Base-by-base conservation (phyloP, 805 yeast genomes). In the Yarrowia sp. region DNA sequence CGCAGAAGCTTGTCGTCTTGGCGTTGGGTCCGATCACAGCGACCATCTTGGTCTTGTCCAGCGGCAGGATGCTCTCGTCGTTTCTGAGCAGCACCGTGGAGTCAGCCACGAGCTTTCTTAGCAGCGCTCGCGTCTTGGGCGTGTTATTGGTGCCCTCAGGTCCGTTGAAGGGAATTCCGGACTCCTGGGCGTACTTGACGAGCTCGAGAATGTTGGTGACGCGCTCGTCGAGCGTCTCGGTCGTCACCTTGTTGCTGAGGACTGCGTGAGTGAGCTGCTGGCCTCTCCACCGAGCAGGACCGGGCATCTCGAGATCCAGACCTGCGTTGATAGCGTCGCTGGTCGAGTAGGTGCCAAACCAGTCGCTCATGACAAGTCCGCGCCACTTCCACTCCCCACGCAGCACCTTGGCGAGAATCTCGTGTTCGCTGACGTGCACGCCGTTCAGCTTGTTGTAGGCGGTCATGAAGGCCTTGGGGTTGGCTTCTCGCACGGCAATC, bases 221-320 rank as follows among this genome's bases (percentile, higher is more conserved):
- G 64, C 84, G 76, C 8, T 76, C 79, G 66, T 84, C 81, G 42
- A 84, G 71, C 5, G 70, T 74, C 47, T 75, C 76, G 6, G 62
- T 62, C 63, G 72, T 77, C 39, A 82, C 69, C 65, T 80, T 81
- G 63, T 75, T 76, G 59, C 75, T 69, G 61, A 64, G 66, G 19
- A 82, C 73, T 44, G 79, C 77, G 66, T 79, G 83, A 7, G 74
- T 64, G 16, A 82, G 71, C 12, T 76, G 71, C 27, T 71, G 71
- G 1, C 72, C 72, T 65, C 78, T 73, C 73, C 84, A 78, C 47
- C 78, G 71, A 2, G 84, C 73, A 18, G 84, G 82, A 35, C 88
- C 89, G 0, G 89, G 89, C 86, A 83, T 83, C 70, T 85, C 89
- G 66, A 85, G 73, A 68, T 84, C 85, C 62, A 85, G 73, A 7